Percentiles rank a stretch among this genome's conserved stretches.
Evolutionary conservation across 2,329 filamentous ascomycete species (phyloP).

Genomic region (Cladobotryum mycophilum): DNA sequence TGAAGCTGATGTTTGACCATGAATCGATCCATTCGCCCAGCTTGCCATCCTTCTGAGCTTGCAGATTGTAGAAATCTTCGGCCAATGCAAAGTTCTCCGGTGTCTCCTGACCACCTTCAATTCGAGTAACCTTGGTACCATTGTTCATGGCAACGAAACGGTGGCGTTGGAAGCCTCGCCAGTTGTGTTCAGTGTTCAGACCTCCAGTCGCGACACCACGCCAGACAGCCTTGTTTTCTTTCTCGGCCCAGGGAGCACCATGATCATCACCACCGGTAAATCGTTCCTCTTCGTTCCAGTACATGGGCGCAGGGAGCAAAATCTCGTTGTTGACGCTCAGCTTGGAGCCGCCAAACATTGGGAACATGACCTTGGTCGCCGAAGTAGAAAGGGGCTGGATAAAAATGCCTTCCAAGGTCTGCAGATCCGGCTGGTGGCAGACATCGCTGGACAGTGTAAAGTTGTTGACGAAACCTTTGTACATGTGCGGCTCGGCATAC

Average conservation of each 20-base stretch:
- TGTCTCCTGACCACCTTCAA: slow-evolving; percentile 37
- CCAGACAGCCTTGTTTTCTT: slow-evolving; percentile 52
- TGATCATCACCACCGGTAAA: slow-evolving; percentile 53
- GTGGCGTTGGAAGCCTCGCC: slow-evolving; percentile 68
- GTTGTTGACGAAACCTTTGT: slow-evolving; percentile 55
- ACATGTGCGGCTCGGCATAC: slow-evolving; percentile 42
- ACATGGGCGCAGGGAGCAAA: slow-evolving; percentile 62
- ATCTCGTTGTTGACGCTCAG: slow-evolving; percentile 65
- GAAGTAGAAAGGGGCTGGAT: slow-evolving; percentile 53
- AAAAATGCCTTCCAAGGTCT: slow-evolving; percentile 58
- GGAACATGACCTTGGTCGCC: slow-evolving; percentile 52
- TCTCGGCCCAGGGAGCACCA: slow-evolving; percentile 51
- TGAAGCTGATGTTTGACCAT: slow-evolving; percentile 47
- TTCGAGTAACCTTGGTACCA: slow-evolving; percentile 47
- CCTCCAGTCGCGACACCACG: slow-evolving; percentile 63
- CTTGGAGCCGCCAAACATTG: slow-evolving; percentile 64
- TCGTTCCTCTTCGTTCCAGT: slow-evolving; percentile 57
- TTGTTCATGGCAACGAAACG: slow-evolving; percentile 71
- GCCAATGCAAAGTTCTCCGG: slow-evolving; percentile 52
- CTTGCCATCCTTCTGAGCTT: slow-evolving; percentile 37
- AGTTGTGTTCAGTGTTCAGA: slow-evolving; percentile 52
- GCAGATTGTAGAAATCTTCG: slow-evolving; percentile 38
- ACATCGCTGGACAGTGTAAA: slow-evolving; percentile 55
- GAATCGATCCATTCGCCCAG: slow-evolving; percentile 44
- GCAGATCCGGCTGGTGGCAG: slow-evolving; percentile 59